Conservation (phyloP, 83 land plant species). For the Larix sibirica region DNA sequence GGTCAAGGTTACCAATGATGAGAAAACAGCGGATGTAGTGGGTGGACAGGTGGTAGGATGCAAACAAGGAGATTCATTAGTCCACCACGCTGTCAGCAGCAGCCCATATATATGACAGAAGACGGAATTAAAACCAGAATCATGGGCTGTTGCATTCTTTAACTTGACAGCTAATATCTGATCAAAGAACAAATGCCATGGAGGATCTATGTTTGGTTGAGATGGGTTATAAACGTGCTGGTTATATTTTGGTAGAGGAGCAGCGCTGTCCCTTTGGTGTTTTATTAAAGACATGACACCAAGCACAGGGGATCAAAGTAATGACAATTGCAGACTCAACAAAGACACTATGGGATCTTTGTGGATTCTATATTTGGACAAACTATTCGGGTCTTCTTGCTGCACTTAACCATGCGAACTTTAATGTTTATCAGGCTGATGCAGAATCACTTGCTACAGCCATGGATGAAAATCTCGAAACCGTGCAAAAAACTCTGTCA, state of each 20-base stretch:
- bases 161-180: too few relatives aligned
- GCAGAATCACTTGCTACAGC: conserved; percentile 92
- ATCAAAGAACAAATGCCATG: too few relatives aligned
- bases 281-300: too few relatives aligned
- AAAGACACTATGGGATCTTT: conserved; percentile 94
- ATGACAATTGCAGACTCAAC: conserved; percentile 93
- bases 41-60: too few relatives aligned
- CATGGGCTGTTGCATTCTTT: conserved; percentile 80
- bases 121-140: conserved; percentile 77
- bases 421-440: conserved; percentile 93
- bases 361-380: conserved; percentile 84
- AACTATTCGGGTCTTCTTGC: conserved; percentile 83
- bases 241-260: too few relatives aligned
- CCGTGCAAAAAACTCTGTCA: conserved; percentile 89
- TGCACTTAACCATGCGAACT: conserved; percentile 90
- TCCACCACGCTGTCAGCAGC: conserved; percentile 79
- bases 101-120: conserved; percentile 82
- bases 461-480: conserved; percentile 84
- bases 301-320: too few relatives aligned
- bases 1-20: conserved; percentile 67
- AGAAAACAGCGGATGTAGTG: conserved; percentile 57
- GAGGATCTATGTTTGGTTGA: too few relatives aligned
- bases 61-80: conserved; percentile 79
- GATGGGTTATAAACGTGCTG: too few relatives aligned
- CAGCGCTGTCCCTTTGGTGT: too few relatives aligned